Base-by-base conservation (phyloP, 163 green algal genomes). In the Scenedesmus sp. region DNA sequence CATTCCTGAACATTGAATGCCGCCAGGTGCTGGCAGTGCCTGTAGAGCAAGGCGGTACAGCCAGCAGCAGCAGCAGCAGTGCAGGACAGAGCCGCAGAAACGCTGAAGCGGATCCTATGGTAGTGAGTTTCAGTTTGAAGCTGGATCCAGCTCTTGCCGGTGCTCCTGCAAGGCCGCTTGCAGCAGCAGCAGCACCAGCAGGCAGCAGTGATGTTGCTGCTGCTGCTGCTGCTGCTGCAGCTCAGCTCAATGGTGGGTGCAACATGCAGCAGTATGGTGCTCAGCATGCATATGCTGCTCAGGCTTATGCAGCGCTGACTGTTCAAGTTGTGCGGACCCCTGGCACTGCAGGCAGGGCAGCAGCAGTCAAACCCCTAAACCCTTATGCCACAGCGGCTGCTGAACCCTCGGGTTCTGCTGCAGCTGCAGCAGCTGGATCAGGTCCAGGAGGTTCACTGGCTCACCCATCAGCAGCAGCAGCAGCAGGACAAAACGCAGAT, bases 1-100 rank as follows among this genome's bases (percentile, higher is more conserved):
- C 84, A 15, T 34, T 23, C 3, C 6, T 89, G n/a, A 89, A 89
- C 46, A 82, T 62, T 62, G 34, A 60, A 3, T 89, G 84, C 15
- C 60, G 84, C 34, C 84, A 89, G 62, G 84, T 89, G 84, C 6
- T 89, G 34, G 84, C 84, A 60, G 62, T 89, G 9, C 84, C 84
- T 52, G 84, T 89, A 3, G 67, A 57, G 23, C 20, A 46, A 57
- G 7, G 74, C 4, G 34, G 15, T 10, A 9, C 2, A 18, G 20
- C 26, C 34, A 88, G 62, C 60, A 89, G 84, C 84, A 79, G 66
- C 66, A 76, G 66, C 66, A 88, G 84, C 26, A 16, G 84, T 52
- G 23, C 70, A 4, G 13, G 5, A 15, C 46, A 23, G 23, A 66
- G 20, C 54, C 3, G 15, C 54, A 67, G 8, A 20, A 55, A 16